These are phyloP conservation scores for Diaporthe citri DNA, from an alignment of 2,329 filamentous ascomycete genomes.

Conservation along the genomic window DNA sequence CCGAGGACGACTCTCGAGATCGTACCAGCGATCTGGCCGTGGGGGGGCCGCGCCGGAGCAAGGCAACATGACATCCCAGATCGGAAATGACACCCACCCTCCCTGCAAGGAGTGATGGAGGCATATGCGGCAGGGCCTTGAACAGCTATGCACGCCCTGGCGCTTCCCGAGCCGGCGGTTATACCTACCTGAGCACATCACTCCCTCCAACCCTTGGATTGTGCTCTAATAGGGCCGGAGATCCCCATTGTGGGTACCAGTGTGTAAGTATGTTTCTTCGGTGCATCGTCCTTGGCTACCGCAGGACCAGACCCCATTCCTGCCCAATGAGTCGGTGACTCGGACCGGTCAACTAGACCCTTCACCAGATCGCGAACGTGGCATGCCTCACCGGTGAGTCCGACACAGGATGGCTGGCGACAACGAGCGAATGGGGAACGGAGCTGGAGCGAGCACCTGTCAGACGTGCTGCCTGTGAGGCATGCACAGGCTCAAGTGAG, in stretches of 20 bases:
- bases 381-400: conserved; percentile 28
- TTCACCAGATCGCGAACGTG: conserved; percentile 16
- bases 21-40: conserved; percentile 5
- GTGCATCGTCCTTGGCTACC: conserved; percentile 27
- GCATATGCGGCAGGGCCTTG: conserved; percentile 4
- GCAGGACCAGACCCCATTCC: conserved; percentile 17
- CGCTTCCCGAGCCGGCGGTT: conserved; percentile 24
- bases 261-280: conserved; percentile 22
- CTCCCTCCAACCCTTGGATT: not conserved
- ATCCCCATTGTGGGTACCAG: conserved; percentile 15
- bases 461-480: conserved; percentile 3
- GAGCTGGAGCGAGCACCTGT: conserved; percentile 9
- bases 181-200: conserved; percentile 6
- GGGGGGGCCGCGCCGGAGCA: not conserved
- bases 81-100: not conserved
- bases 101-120: not conserved
- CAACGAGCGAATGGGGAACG: conserved; percentile 19
- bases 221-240: conserved; percentile 6
- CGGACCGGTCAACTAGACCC: conserved; percentile 21
- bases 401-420: conserved; percentile 9
- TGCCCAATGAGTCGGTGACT: conserved; percentile 27
- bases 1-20: not conserved
- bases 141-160: not conserved
- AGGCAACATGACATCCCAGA: not conserved
- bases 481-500: conserved; percentile 18